Percentiles rank a stretch among this genome's conserved stretches.
These are phyloP conservation scores for Delonix regia DNA, from an alignment of 306 rosid species.

Conservation along the genomic window DNA sequence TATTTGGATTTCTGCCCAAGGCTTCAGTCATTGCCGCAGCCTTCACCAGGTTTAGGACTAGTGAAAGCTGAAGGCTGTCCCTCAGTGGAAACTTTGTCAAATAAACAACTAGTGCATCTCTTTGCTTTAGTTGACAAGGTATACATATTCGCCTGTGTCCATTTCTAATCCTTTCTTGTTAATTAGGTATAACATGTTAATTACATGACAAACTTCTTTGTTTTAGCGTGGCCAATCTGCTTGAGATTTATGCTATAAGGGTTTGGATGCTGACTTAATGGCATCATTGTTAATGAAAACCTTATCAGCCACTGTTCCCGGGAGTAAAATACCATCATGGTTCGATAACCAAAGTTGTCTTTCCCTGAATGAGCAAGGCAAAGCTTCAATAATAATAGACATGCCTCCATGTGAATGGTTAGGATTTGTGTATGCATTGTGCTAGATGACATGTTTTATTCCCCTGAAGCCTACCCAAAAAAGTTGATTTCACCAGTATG, in stretches of 20 bases:
- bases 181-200: neutral
- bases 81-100: neutral
- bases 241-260: neutral
- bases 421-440: constrained; percentile 4
- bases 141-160: neutral
- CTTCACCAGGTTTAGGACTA: neutral
- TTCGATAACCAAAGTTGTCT: neutral
- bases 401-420: neutral
- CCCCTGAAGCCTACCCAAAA: neutral
- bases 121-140: neutral
- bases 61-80: neutral
- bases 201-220: neutral
- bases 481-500: no score
- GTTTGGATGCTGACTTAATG: neutral
- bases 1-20: neutral
- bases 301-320: neutral
- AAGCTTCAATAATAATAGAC: neutral
- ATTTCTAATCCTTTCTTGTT: neutral
- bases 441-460: neutral
- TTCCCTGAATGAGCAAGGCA: neutral
- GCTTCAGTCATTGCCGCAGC: neutral
- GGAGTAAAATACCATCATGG: constrained; percentile 4
- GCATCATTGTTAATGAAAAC: neutral
- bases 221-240: neutral
- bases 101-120: neutral